phyloP scores from a whole-genome alignment of 352 stramenopile species.

The Elongisporangium undulatum region DNA sequence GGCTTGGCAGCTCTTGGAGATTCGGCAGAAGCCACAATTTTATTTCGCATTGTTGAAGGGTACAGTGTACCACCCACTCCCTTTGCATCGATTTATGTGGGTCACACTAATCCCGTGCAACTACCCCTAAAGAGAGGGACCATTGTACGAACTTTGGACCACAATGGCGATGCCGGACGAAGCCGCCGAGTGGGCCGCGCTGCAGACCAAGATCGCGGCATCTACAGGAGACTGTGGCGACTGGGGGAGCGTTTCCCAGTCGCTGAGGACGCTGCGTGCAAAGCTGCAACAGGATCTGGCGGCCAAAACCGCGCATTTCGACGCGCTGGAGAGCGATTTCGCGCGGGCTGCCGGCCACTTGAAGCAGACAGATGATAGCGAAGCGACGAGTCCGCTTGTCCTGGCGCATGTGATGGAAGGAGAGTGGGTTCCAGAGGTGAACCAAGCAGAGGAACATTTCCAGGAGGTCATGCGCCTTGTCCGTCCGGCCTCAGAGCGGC shows the following conservation, averaged over 20 bases:
- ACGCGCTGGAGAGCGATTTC: slow-evolving; percentile 1
- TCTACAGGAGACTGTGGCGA: not conserved
- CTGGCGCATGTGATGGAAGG: slow-evolving; percentile 2
- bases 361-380: not conserved
- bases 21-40: no score
- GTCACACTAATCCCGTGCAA: no score
- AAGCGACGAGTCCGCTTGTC: not conserved
- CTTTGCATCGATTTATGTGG: no score
- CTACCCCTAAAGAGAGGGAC: no score
- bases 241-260: slow-evolving; percentile 9
- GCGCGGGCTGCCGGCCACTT: slow-evolving; percentile 2
- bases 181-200: no score
- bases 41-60: no score
- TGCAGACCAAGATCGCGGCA: no score
- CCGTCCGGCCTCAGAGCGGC: slow-evolving; percentile 17
- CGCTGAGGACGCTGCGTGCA: slow-evolving; percentile 12
- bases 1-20: no score
- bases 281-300: slow-evolving; percentile 8
- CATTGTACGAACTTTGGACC: no score
- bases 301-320: slow-evolving; percentile 7
- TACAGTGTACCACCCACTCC: no score
- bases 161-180: no score
- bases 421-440: slow-evolving; percentile 15
- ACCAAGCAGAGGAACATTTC: slow-evolving; percentile 41
- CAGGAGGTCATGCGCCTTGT: slow-evolving; percentile 33